These are phyloP conservation scores for Mesembryanthemum crystallinum DNA, from an alignment of 148 eudicot genomes.

Conservation along the genomic window DNA sequence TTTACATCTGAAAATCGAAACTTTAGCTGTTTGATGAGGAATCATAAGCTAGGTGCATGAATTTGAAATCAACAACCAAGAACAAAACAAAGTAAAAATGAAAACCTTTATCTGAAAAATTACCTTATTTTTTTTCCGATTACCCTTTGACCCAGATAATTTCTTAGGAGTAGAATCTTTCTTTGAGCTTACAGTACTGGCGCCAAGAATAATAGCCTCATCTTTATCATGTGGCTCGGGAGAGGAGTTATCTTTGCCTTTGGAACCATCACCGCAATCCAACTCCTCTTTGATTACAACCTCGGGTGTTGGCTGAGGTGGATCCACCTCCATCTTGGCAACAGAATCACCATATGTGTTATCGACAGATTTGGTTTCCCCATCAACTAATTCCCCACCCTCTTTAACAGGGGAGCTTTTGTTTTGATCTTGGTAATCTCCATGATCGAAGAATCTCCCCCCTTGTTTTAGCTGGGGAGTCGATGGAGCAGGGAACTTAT, in stretches of 20 bases:
- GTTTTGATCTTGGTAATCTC: constrained; percentile 57
- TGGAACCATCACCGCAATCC: constrained; percentile 28
- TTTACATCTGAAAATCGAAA: too few relatives aligned
- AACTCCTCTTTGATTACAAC: constrained; percentile 40
- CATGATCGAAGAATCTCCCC: constrained; percentile 53
- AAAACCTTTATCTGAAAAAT: background rate
- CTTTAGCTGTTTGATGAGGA: too few relatives aligned
- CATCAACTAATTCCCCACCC: constrained; percentile 34
- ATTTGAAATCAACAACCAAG: background rate
- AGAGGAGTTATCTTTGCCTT: constrained; percentile 21
- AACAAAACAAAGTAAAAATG: background rate
- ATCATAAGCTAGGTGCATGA: too few relatives aligned
- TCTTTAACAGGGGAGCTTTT: constrained; percentile 46
- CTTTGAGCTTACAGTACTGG: constrained; percentile 19
- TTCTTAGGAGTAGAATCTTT: constrained; percentile 35
- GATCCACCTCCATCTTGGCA: constrained; percentile 36
- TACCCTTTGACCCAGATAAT: constrained; percentile 37
- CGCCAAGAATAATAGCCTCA: constrained; percentile 20
- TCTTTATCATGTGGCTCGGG: constrained; percentile 23
- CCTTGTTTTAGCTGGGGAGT: constrained; percentile 79
- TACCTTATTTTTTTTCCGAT: constrained; percentile 65
- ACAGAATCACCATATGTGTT: constrained; percentile 40
- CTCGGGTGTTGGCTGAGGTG: constrained; percentile 25
- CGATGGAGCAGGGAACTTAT: constrained; percentile 80
- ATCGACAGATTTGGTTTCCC: constrained; percentile 74